Conservation (phyloP, 225 moss, liverwort and hornwort genomes). For the Bryoerythrophyllum caledonicum region DNA sequence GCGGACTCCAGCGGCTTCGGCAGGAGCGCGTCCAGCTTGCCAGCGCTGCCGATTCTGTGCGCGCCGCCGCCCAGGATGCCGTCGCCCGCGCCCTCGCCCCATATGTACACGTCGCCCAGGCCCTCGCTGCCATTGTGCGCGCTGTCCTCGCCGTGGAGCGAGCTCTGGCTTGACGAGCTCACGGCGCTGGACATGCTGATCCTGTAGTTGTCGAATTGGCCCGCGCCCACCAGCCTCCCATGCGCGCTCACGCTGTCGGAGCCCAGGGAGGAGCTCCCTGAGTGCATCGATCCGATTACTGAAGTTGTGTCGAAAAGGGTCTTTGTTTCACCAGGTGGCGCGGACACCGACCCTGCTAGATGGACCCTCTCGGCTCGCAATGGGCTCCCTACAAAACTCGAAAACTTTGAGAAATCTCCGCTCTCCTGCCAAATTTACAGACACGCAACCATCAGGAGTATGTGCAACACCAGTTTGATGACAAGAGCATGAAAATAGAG, state of each 20-base stretch:
- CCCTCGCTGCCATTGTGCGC: constrained; percentile 54
- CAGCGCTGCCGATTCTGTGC: constrained; percentile 55
- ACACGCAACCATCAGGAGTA: background rate
- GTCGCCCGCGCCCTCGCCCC: constrained; percentile 98
- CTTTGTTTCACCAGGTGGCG: constrained; percentile 50
- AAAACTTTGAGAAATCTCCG: constrained; percentile 49
- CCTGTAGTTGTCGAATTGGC: constrained; percentile 74
- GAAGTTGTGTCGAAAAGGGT: constrained; percentile 63
- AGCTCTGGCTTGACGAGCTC: constrained; percentile 99
- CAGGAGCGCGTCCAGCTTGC: constrained; percentile 71
- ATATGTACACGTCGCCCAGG: constrained; percentile 93
- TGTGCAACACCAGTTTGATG: background rate
- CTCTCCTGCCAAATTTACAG: constrained; percentile 54
- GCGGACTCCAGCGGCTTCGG: constrained; percentile 91
- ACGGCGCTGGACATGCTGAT: constrained; percentile 99
- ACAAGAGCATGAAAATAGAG: background rate
- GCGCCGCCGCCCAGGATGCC: constrained; percentile 86
- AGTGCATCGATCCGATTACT: constrained; percentile 87
- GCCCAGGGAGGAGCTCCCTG: constrained; percentile 88
- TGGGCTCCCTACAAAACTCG: constrained; percentile 76
- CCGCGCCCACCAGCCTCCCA: constrained; percentile 63
- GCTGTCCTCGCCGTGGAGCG: constrained; percentile 74
- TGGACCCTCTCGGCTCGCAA: constrained; percentile 56
- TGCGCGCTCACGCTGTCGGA: constrained; percentile 68
- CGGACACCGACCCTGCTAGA: constrained; percentile 52